Evolutionary conservation across 805 yeast species (phyloP), one percentile per base, ranked within the genome.

Genomic region (Candida coquimbonensis): DNA sequence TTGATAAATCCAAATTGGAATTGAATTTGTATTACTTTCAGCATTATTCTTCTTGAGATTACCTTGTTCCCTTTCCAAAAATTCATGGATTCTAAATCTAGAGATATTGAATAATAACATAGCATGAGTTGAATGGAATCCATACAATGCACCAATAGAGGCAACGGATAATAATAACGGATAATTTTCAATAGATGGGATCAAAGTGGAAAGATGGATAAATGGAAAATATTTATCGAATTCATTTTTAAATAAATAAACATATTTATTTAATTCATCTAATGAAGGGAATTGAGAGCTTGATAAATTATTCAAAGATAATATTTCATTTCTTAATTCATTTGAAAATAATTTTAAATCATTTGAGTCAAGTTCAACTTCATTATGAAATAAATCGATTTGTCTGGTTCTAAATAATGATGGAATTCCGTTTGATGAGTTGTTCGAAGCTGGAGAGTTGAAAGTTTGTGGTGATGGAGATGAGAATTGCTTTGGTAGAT

Each of bases 1-100:
- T 62, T 90, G 98, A 38, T 90, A 80, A 45, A 87, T 66, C 96
- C 96, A 87, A 36, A 88, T 67, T 5, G 96, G 96, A 26, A 89
- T 83, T 38, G 77, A 76, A 53, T 78, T 77, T 14, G 42, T 39
- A 36, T 36, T 42, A 12, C 31, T n/a, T 25, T 39, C 37, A 57
- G 6, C 21, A 33, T 33, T 33, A 16, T 32, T 19, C 9, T n/a
- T 11, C 47, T 52, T 53, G 46, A 55, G 56, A 3, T 53, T 47
- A 46, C 56, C 49, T 45, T 57, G 42, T 38, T 62, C 50, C 53
- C 57, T 41, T 68, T 81, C 88, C 69, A 85, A 73, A 52, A 73
- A 78, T 49, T 75, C 76, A 57, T 83, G 87, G 46, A 84, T 77
- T 51, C 82, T 77, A 45, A 69, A 76, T 57, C 85, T 76, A 16